Evolutionary conservation across 495 filamentous ascomycete genomes (phyloP).

Genomic region (Hyaloscypha hepaticicola): DNA sequence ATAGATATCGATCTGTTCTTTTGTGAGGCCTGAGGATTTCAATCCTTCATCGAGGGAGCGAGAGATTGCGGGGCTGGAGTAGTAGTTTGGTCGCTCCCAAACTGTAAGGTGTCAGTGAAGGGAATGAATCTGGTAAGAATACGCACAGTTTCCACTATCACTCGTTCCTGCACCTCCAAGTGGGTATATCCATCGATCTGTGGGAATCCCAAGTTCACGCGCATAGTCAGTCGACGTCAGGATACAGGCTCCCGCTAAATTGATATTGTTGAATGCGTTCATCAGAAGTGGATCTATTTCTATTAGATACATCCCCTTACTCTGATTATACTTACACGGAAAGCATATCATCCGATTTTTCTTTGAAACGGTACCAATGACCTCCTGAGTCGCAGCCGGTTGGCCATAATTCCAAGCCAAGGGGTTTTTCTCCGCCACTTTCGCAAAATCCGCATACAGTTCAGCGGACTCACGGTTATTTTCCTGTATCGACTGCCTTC

Average conservation of each 20-base stretch:
- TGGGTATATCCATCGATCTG: constrained; percentile 54
- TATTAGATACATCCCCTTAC: not conserved
- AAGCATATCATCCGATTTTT: constrained; percentile 56
- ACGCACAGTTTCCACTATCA: constrained; percentile 47
- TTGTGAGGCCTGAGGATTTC: constrained; percentile 34
- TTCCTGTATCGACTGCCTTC: constrained; percentile 44
- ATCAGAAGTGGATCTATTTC: constrained; percentile 55
- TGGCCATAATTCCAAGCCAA: constrained; percentile 49
- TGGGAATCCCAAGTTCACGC: constrained; percentile 46
- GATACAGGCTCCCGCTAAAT: constrained; percentile 52
- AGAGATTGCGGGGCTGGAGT: constrained; percentile 49
- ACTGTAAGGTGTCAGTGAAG: constrained; percentile 35
- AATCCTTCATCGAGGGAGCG: constrained; percentile 49
- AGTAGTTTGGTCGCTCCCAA: constrained; percentile 54
- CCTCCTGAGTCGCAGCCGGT: constrained; percentile 35
- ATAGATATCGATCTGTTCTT: constrained; percentile 49
- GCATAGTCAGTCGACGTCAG: constrained; percentile 51
- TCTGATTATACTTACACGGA: constrained; percentile 40
- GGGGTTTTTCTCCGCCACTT: constrained; percentile 44
- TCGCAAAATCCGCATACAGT: constrained; percentile 50
- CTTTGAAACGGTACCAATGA: constrained; percentile 45
- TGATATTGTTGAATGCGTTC: constrained; percentile 62
- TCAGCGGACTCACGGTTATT: constrained; percentile 48
- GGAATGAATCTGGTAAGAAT: not conserved
- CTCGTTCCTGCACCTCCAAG: constrained; percentile 52